Conservation (phyloP, 1,139 yeast genomes). For the Keqinozyma sinolaborantium region DNA sequence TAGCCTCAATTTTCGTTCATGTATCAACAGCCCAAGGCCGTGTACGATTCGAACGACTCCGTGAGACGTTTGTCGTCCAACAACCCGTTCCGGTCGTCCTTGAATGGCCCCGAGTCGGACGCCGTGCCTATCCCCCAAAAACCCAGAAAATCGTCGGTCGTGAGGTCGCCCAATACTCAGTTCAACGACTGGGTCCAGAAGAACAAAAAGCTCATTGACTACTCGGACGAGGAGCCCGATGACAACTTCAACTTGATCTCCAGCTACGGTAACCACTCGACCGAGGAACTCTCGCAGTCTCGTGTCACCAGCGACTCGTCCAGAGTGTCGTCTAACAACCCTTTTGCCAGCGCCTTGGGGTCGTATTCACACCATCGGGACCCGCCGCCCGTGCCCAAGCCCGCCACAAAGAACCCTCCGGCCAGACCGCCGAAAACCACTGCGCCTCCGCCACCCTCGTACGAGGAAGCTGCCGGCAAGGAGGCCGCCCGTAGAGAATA, state of each 20-base stretch:
- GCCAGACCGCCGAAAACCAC: constrained; percentile 29
- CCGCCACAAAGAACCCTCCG: constrained; percentile 25
- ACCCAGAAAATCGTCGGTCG: constrained; percentile 14
- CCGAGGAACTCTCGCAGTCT: constrained; percentile 5
- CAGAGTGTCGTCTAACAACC: constrained; percentile 50
- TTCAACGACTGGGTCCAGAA: constrained; percentile 53
- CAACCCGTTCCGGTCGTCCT: constrained; percentile 50
- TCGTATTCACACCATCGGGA: constrained; percentile 32
- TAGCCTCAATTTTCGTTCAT: constrained; percentile 12
- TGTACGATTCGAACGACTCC: constrained; percentile 32
- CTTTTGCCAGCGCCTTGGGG: constrained; percentile 50
- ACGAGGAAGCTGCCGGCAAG: constrained; percentile 66
- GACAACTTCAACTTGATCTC: constrained; percentile 12
- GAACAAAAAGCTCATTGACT: constrained; percentile 41
- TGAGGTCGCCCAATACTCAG: constrained; percentile 18
- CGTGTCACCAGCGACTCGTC: constrained; percentile 4
- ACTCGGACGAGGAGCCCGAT: constrained; percentile 41
- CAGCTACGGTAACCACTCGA: constrained; percentile 3
- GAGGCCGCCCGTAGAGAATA: constrained; percentile 39
- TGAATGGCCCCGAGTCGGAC: constrained; percentile 1
- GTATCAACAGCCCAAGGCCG: constrained; percentile 41
- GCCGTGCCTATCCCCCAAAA: constrained; percentile 3
- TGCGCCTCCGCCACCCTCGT: constrained; percentile 51
- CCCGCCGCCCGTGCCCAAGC: constrained; percentile 28
- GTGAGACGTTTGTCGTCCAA: constrained; percentile 52